Conservation (phyloP, 2,329 filamentous ascomycete species). For the Onygenales sp. region DNA sequence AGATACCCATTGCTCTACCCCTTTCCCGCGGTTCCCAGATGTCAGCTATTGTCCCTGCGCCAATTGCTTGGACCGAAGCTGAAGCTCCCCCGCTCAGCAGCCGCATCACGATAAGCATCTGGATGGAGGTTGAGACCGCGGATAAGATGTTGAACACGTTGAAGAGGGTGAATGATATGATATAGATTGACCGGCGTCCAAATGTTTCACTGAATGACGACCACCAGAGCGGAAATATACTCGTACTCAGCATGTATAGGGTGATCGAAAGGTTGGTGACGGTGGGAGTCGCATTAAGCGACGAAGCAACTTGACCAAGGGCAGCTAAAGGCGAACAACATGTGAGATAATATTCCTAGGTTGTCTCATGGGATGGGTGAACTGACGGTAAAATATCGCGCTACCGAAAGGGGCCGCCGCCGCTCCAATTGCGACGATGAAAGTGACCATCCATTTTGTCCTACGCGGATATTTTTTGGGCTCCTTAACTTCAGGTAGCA, state of each 20-base stretch:
- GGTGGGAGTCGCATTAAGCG: slow-evolving; percentile 54
- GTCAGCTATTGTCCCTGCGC: slow-evolving; percentile 74
- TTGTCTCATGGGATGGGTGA: not conserved
- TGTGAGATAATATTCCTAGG: not conserved
- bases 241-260: slow-evolving; percentile 74
- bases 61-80: slow-evolving; percentile 72
- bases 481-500: slow-evolving; percentile 70
- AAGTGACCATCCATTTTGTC: slow-evolving; percentile 79
- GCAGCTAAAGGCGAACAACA: slow-evolving; percentile 45
- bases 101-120: slow-evolving; percentile 69
- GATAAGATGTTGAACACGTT: slow-evolving; percentile 60
- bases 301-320: slow-evolving; percentile 52
- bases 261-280: slow-evolving; percentile 67
- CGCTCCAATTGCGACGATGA: slow-evolving; percentile 66
- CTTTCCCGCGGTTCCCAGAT: slow-evolving; percentile 66
- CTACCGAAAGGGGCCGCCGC: slow-evolving; percentile 75
- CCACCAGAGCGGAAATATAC: slow-evolving; percentile 82
- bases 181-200: slow-evolving; percentile 69
- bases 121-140: slow-evolving; percentile 59
- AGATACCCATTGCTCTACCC: slow-evolving; percentile 71
- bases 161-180: slow-evolving; percentile 64
- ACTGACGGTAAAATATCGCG: slow-evolving; percentile 70
- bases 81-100: slow-evolving; percentile 65
- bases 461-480: slow-evolving; percentile 62
- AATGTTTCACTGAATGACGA: slow-evolving; percentile 64